Evolutionary conservation across 306 rosid species (phyloP).

Genomic region (Senna tora): DNA sequence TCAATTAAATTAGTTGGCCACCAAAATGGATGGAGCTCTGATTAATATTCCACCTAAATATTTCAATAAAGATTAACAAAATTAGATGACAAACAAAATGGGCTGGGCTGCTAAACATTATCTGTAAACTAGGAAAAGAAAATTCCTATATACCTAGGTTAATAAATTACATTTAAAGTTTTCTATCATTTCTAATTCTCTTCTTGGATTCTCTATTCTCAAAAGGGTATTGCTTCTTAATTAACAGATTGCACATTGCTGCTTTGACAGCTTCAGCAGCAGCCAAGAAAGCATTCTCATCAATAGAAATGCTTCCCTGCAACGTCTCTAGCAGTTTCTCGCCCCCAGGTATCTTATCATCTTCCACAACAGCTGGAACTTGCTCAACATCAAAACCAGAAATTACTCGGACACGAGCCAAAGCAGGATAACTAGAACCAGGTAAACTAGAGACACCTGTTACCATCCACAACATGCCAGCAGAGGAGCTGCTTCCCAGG

Average conservation of each 20-base stretch:
- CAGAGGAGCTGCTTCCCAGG: slow-evolving; percentile 50
- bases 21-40: slow-evolving; percentile 26
- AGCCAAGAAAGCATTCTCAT: slow-evolving; percentile 58
- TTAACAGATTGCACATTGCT: slow-evolving; percentile 81
- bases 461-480: slow-evolving; percentile 78
- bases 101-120: slow-evolving; percentile 22
- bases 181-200: slow-evolving; percentile 89
- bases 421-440: slow-evolving; percentile 49
- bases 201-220: slow-evolving; percentile 80
- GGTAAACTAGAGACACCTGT: slow-evolving; percentile 75
- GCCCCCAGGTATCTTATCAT: slow-evolving; percentile 69
- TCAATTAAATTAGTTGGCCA: slow-evolving; percentile 2
- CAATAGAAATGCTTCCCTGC: slow-evolving; percentile 78
- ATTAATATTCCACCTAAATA: no score
- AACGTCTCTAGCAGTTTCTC: slow-evolving; percentile 65
- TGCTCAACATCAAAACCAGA: slow-evolving; percentile 50
- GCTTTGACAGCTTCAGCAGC: slow-evolving; percentile 89
- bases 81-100: not conserved
- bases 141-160: not conserved
- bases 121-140: slow-evolving; percentile 15
- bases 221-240: slow-evolving; percentile 78
- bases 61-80: slow-evolving; percentile 30
- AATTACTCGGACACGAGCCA: slow-evolving; percentile 68
- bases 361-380: slow-evolving; percentile 54
- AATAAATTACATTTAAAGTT: slow-evolving; percentile 47